phyloP scores from a whole-genome alignment of 2,329 filamentous ascomycete genomes.

The Didymella lethalis region DNA sequence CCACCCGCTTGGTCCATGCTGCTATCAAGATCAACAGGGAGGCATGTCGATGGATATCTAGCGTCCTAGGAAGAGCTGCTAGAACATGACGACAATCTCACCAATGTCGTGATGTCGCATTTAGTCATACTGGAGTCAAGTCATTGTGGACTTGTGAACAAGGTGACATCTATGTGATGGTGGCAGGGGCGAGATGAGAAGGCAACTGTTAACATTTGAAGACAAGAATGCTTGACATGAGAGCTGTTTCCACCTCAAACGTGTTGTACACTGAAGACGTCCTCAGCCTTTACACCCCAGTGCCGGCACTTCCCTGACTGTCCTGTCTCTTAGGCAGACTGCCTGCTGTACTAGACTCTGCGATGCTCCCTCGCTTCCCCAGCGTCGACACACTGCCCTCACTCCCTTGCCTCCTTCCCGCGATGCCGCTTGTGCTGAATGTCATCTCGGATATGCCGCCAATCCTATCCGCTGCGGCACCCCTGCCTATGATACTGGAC shows the following conservation, averaged over 20 bases:
- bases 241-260: neutral
- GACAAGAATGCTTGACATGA: neutral
- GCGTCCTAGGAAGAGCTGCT: neutral
- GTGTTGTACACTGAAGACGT: too few relatives aligned
- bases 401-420: constrained; percentile 42
- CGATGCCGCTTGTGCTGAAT: constrained; percentile 35
- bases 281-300: neutral
- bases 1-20: neutral
- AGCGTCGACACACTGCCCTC: constrained; percentile 36
- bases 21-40: neutral
- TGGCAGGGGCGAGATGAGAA: neutral
- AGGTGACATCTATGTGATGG: too few relatives aligned
- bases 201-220: neutral
- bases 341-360: constrained; percentile 28
- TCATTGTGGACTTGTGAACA: neutral
- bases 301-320: constrained; percentile 30
- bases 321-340: constrained; percentile 36
- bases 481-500: constrained; percentile 28
- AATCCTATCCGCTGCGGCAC: constrained; percentile 15
- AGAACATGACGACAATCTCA: neutral
- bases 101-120: too few relatives aligned
- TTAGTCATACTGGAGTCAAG: neutral
- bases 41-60: neutral
- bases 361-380: constrained; percentile 34
- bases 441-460: constrained; percentile 22